Conservation (phyloP, 106 monocot genomes). For the Agapanthus africanus region DNA sequence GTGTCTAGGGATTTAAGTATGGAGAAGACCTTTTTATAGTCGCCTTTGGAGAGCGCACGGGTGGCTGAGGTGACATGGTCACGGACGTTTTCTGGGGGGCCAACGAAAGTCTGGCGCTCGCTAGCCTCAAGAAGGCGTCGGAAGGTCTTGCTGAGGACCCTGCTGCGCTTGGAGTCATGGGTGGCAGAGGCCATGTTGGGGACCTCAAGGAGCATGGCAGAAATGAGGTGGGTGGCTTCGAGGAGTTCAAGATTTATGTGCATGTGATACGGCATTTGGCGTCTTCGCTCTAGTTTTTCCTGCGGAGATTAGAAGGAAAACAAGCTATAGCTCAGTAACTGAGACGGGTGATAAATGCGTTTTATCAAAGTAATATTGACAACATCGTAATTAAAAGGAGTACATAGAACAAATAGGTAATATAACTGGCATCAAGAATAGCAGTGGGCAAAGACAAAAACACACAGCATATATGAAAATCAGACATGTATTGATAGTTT, state of each 20-base stretch:
- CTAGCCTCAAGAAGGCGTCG: slow-evolving; percentile 69
- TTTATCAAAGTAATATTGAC: neutral
- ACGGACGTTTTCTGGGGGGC: slow-evolving; percentile 88
- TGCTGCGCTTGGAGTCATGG: slow-evolving; percentile 62
- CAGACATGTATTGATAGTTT: too few relatives aligned
- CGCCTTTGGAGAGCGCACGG: slow-evolving; percentile 62
- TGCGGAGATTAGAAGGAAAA: slow-evolving; percentile 16
- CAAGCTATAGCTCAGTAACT: neutral
- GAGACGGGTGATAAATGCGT: neutral
- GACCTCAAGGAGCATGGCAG: slow-evolving; percentile 93
- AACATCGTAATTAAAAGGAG: neutral
- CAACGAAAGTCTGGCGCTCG: slow-evolving; percentile 72
- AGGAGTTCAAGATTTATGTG: slow-evolving; percentile 97
- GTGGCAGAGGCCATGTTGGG: slow-evolving; percentile 74
- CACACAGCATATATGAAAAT: too few relatives aligned
- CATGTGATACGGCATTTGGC: slow-evolving; percentile 97
- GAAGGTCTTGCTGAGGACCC: slow-evolving; percentile 80
- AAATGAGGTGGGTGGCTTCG: slow-evolving; percentile 81
- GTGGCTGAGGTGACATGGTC: slow-evolving; percentile 89
- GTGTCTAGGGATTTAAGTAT: slow-evolving; percentile 54
- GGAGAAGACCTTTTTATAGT: slow-evolving; percentile 51
- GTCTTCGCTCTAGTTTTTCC: slow-evolving; percentile 76
- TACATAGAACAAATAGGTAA: neutral
- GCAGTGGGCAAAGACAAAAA: too few relatives aligned
- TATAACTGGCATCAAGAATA: neutral